These are phyloP conservation scores for Nemania serpens DNA, from an alignment of 2,329 filamentous ascomycete genomes.

Conservation along the genomic window DNA sequence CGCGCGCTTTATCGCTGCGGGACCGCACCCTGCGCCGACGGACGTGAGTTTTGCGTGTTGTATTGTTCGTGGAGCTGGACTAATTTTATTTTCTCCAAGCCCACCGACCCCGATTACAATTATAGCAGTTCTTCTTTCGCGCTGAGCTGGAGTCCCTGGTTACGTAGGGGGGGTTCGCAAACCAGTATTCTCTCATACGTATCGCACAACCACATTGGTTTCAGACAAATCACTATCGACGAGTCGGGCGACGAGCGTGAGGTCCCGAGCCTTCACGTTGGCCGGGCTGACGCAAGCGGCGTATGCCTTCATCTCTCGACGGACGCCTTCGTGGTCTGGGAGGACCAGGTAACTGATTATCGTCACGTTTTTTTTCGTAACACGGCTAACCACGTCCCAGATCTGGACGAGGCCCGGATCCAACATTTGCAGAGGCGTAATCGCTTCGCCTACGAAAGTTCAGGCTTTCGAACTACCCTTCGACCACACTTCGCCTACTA, in stretches of 20 bases:
- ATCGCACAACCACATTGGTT: constrained; percentile 58
- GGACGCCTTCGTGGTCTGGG: constrained; percentile 62
- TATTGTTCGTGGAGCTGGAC: not conserved
- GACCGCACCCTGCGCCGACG: constrained; percentile 46
- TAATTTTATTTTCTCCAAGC: constrained; percentile 23
- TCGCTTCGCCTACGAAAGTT: constrained; percentile 56
- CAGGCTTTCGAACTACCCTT: constrained; percentile 58
- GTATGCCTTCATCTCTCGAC: constrained; percentile 56
- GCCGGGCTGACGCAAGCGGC: constrained; percentile 49
- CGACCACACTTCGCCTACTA: constrained; percentile 33
- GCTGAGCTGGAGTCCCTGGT: constrained; percentile 61
- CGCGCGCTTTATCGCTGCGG: constrained; percentile 52
- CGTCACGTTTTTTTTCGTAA: not conserved
- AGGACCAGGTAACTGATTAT: constrained; percentile 49
- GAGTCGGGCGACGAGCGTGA: constrained; percentile 43
- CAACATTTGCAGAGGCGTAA: constrained; percentile 56
- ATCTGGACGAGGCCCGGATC: constrained; percentile 48
- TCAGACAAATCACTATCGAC: constrained; percentile 53
- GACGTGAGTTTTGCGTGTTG: constrained; percentile 38
- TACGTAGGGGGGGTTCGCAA: constrained; percentile 41
- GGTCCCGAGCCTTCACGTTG: constrained; percentile 46
- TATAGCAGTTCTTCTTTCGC: constrained; percentile 56
- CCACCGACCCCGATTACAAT: constrained; percentile 53
- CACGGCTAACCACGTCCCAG: constrained; percentile 40
- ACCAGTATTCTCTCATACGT: constrained; percentile 56